These are phyloP conservation scores for Passiflora organensis DNA, from an alignment of 345 rosid species.

Conservation along the genomic window DNA sequence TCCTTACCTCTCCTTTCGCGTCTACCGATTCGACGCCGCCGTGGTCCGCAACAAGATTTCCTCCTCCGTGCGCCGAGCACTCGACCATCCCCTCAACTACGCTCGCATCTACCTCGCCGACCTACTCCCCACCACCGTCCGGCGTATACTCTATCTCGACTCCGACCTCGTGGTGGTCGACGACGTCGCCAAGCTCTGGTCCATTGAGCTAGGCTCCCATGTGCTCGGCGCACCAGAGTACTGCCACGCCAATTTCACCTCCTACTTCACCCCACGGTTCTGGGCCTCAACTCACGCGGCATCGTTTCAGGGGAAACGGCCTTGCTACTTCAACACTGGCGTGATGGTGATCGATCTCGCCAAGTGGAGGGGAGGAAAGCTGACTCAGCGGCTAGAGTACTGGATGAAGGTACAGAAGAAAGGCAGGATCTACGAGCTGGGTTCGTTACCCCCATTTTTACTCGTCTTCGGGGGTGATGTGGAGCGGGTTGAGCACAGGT, in stretches of 20 bases:
- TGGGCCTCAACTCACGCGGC: conserved; percentile 53
- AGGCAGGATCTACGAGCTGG: conserved; percentile 70
- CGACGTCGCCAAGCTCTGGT: conserved; percentile 78
- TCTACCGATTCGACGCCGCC: conserved; percentile 64
- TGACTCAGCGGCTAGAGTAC: conserved; percentile 52
- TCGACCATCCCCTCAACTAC: conserved; percentile 86
- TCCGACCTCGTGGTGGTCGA: conserved; percentile 84
- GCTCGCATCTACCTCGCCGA: conserved; percentile 85
- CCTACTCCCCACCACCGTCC: conserved; percentile 53
- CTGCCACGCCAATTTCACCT: conserved; percentile 73
- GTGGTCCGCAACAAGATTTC: conserved; percentile 66
- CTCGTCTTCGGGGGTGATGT: conserved; percentile 80
- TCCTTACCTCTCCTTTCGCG: conserved; percentile 62
- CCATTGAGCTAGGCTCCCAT: conserved; percentile 40
- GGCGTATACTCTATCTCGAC: conserved; percentile 78
- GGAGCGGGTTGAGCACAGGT: conserved; percentile 71
- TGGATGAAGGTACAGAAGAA: conserved; percentile 80
- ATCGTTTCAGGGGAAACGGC: conserved; percentile 39
- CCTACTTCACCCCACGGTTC: conserved; percentile 61
- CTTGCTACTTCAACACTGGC: conserved; percentile 87
- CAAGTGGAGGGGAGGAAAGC: conserved; percentile 66
- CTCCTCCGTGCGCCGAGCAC: conserved; percentile 62
- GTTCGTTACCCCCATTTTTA: conserved; percentile 80
- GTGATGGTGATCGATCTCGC: conserved; percentile 83
- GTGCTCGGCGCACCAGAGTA: conserved; percentile 87